Base-by-base conservation (phyloP, 2,329 filamentous ascomycete genomes). In the Colletotrichum eremochloae region DNA sequence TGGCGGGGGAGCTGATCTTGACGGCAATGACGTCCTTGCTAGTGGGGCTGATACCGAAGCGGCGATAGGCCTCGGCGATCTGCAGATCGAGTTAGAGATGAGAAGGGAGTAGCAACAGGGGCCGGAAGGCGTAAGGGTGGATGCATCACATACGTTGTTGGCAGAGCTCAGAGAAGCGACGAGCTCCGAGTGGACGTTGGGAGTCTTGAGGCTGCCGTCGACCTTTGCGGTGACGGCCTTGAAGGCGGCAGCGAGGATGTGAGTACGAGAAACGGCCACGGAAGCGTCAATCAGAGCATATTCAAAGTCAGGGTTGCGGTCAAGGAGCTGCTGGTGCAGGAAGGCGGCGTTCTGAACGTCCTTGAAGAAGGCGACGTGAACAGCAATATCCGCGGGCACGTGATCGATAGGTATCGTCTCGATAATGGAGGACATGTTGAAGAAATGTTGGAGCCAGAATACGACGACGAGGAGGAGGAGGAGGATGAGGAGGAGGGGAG, bases 201-300 rank as follows among this genome's bases (percentile, higher is more conserved):
- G 91, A 6, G 94, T 96, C 80, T 92, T 93, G 68, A 96, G 84
- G 33, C 88, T 85, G 7, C 85, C 84, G 74, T 88, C 88, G 4
- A 89, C 79, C 72, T 90, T 86, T 75, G 91, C 88, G 71, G 91
- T 92, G 74, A 95, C 85, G n/a, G 95, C 93, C 78, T 92, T 90
- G 83, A 94, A 96, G 38, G 92, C 87, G 33, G 94, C 93, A 1
- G 93, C 90, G 33, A 96, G 87, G 56, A 94, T 84, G 76, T 97
- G 95, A 7, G 87, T 84, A 42, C 91, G 87, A 1, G 94, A 95
- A 33, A 95, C 81, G 69, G 97, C 85, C 80, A 93, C 89, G 57
- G 89, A 90, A 29, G 95, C 95, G 83, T 99, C 96, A 58, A 99
- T 89, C 76, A 99, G 93, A 44, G 95, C 95, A 85, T 98, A 98